Conservation (phyloP, 2,329 filamentous ascomycete genomes). For the Penicillium expansum region DNA sequence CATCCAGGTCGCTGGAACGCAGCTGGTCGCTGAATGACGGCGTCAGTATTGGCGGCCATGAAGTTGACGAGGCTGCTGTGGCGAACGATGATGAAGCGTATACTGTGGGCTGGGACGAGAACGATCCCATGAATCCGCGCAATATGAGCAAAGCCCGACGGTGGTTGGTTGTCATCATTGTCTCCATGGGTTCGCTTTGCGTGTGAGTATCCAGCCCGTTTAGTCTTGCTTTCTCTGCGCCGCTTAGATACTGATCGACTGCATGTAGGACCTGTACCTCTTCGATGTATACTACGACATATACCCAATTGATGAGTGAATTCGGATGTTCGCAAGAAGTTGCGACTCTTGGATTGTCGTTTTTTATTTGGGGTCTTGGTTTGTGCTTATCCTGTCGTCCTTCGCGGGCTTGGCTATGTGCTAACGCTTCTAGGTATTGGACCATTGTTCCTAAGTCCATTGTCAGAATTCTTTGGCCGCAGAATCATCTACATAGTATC, state of each 20-base stretch:
- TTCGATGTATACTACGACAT: conserved; percentile 86
- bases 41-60: conserved; percentile 25
- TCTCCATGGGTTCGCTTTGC: conserved; percentile 72
- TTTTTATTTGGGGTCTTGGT: conserved; percentile 77
- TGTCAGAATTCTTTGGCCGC: conserved; percentile 78
- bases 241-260: neutral
- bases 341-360: conserved; percentile 74
- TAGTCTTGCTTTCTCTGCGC: neutral
- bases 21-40: conserved; percentile 40
- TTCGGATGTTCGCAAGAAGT: conserved; percentile 70
- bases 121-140: conserved; percentile 71
- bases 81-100: conserved; percentile 46
- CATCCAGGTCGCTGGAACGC: conserved; percentile 23
- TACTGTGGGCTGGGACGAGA: conserved; percentile 72
- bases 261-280: conserved; percentile 69
- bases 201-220: conserved; percentile 61
- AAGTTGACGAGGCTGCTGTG: conserved; percentile 21
- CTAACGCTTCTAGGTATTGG: conserved; percentile 47
- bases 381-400: conserved; percentile 13
- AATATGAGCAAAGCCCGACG: conserved; percentile 65
- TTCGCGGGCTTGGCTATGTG: neutral
- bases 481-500: conserved; percentile 75
- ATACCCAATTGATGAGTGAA: conserved; percentile 70
- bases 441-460: conserved; percentile 61
- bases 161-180: conserved; percentile 75